Base-by-base conservation (phyloP, 108 stramenopile species). In the Skeletonema potamos region DNA sequence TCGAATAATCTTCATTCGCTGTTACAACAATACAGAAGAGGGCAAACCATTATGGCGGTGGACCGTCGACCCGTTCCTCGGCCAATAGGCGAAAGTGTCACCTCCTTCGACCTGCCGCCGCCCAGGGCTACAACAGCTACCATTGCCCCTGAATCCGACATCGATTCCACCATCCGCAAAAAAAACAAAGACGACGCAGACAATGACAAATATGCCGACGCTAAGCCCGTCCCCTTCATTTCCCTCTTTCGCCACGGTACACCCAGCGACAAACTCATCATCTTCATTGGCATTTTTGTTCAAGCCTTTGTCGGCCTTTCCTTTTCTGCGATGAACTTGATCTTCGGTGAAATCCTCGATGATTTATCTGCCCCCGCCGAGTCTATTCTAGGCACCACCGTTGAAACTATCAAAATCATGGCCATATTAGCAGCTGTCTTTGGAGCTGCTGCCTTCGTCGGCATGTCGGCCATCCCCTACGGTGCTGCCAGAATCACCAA, bases 401-500 rank as follows among this genome's bases (percentile, higher is more conserved):
- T 26, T 4, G 27, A 8, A 7, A 70, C 58, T 17, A 60, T 70
- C 17, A 61, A 33, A 27, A 43, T 63, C 43, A 70, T 66, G 56
- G 74, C 41, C 3, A 15, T 69, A n/a, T 6, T 69, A 22, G 69
- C 68, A 17, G 48, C 37, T 17, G 37, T 70, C 15, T 76, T 76
- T 13, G 74, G 58, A 12, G 48, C 27, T 24, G 29, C 59, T 22
- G 68, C 74, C 11, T 70, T 76, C 1, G 32, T 76, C 12, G 68
- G 68, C 11, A 69, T 69, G 68, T 43, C 37, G 18, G 30, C 32
- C 12, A 70, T 70, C 1, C 68, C 74, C 7, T 76, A 69, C 20
- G 74, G 68, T 8, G 74, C 74, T 12, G 74, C 74, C 22, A 33
- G 74, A 4, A 70, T 76, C 27, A 70, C 74, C 4, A 76, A 76